Evolutionary conservation across 75 land plant species (phyloP), one percentile per base, ranked within the genome.

Genomic region (Adiantum capillusveneris): DNA sequence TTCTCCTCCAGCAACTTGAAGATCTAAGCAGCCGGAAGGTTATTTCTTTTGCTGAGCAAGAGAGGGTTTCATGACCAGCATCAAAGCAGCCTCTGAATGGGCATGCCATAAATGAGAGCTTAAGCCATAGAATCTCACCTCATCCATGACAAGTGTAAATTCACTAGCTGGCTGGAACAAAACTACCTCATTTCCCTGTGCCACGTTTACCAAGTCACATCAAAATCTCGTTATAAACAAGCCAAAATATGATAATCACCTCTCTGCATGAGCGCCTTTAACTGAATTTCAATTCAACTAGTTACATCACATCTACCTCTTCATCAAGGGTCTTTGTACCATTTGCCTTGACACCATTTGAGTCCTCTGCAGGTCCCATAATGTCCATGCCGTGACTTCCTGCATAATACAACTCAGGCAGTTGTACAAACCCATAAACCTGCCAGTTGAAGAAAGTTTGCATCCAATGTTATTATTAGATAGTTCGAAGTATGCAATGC

Each of bases 321-420:
- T 34, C 44, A 44, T 24, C 34, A 0, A 56, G 41, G 2, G 29
- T 52, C 37, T 14, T 39, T n/a, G 63, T 62, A 21, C 76, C 81
- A 31, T 65, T 28, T 14, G 25, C 67, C 49, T 59, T 71, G 27
- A 57, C 44, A n/a, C 63, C 69, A 44, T 60, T 64, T 18, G 43
- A 43, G 28, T 52, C 59, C 21, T 34, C 13, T 9, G 57, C 27
- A 1, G 82, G 82, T 43, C 64, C 76, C 79, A 75, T 69, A 24
- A 84, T 84, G 41, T 84, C 88, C 88, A 84, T 84, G 6, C 88
- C 88, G 69, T 84, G 88, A 58, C 88, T 84, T 31, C 88, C 88
- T 31, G 84, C 88, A 61, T 84, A 84, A 57, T 81, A 78, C 11
- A 84, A 62, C 26, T 78, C 77, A 6, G 78, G 41, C 39, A 84